Evolutionary conservation across 441 rosid species (phyloP), one percentile per base, ranked within the genome.

Genomic region (California macrophylla): DNA sequence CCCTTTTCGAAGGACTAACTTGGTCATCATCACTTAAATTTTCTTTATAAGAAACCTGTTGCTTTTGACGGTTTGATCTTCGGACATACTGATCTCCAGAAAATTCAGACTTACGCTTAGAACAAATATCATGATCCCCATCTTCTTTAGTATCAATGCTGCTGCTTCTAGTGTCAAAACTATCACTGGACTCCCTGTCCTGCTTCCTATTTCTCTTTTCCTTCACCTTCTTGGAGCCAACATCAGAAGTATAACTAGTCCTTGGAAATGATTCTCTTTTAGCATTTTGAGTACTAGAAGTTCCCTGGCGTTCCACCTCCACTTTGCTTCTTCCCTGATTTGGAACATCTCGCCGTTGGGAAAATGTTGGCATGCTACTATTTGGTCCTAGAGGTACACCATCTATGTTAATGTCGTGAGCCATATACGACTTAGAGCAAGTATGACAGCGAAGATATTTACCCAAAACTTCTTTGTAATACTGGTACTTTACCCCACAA

Each of bases 31-130:
- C 96, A 71, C 87, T 89, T 71, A 74, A 10, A 76, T 81, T 92
- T 79, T 92, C 99, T 36, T 81, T 82, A 38, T 90, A 94, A 16
- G 93, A 85, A 74, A 92, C 89, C 52, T 79, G 74, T 71, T 79
- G 96, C 83, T 82, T 94, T 69, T 62, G 80, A 72, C 99, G 82
- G 63, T 76, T 83, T 66, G 99, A 94, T 84, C 99, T 85, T 74
- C 99, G 84, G 25, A 77, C 77, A 24, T 74, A 54, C 69, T 74
- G 72, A 75, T 82, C 86, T 24, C 74, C 79, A 23, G 63, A 58
- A 75, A 71, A 34, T 50, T 69, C 82, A 47, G 63, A 56, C 42
- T 78, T 71, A 72, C 21, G 78, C 69, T 71, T 75, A 65, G 75
- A 79, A 56, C 52, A 69, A 54, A 74, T 76, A 63, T 82, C 88